phyloP scores from a whole-genome alignment of 345 rosid genomes.

The Eutrema heterophyllum region DNA sequence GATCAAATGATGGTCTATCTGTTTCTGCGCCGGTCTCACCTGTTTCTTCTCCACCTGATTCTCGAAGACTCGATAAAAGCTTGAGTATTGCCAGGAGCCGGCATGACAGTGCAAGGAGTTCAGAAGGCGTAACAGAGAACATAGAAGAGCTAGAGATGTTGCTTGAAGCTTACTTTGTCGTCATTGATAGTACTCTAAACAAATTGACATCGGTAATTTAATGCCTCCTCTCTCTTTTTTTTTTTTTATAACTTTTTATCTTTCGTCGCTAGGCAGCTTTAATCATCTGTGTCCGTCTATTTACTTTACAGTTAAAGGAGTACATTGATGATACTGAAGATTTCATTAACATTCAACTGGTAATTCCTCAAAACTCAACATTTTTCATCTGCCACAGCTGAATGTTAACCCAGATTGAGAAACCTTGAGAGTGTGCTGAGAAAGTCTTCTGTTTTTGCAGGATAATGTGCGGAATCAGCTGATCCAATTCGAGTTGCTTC shows the following conservation, averaged over 20 bases:
- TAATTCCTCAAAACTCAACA: constrained; percentile 18
- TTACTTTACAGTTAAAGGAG: constrained; percentile 75
- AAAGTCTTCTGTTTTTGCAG: constrained; percentile 30
- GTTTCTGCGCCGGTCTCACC: constrained; percentile 96
- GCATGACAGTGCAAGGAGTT: constrained; percentile 85
- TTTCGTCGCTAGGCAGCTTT: neutral
- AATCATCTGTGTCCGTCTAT: neutral
- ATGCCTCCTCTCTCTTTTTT: neutral
- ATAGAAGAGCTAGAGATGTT: constrained; percentile 98
- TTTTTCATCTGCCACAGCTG: neutral
- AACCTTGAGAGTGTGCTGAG: neutral
- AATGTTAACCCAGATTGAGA: neutral
- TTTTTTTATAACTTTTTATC: neutral
- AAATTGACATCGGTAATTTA: constrained; percentile 83
- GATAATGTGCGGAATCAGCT: constrained; percentile 96
- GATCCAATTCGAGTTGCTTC: constrained; percentile 90
- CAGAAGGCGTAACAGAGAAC: constrained; percentile 64
- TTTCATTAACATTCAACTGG: constrained; percentile 97
- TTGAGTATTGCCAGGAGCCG: constrained; percentile 87
- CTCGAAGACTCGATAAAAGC: constrained; percentile 78
- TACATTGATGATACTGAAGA: constrained; percentile 97
- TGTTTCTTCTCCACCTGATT: constrained; percentile 80
- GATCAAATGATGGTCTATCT: constrained; percentile 74
- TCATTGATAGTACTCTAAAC: constrained; percentile 92
- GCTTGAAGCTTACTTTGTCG: constrained; percentile 97